A percentile compares a stretch with the other conserved stretches of the same genome.
Conservation (phyloP, 108 stramenopile genomes). For the Pseudonitzschia multiseries region DNA sequence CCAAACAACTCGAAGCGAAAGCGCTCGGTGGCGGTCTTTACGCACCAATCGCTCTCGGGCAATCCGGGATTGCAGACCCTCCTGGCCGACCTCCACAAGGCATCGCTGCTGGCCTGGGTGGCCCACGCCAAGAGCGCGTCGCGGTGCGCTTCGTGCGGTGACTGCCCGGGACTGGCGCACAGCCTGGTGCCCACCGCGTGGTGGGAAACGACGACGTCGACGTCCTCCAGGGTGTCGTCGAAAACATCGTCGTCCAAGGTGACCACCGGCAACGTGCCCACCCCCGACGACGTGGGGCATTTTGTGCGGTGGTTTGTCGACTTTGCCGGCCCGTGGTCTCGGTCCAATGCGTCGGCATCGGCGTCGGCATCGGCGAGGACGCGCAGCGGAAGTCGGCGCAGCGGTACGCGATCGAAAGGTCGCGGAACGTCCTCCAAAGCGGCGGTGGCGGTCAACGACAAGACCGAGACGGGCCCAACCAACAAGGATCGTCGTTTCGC, state of each 20-base stretch:
- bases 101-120: constrained; percentile 50
- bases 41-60: constrained; percentile 39
- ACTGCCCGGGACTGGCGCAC: constrained; percentile 40
- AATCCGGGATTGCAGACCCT: constrained; percentile 38
- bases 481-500: too few relatives aligned
- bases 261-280: too few relatives aligned
- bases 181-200: constrained; percentile 57
- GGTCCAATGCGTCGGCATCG: not conserved
- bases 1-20: constrained; percentile 35
- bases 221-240: not conserved
- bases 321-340: not conserved
- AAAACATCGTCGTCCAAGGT: too few relatives aligned
- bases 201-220: not conserved
- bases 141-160: constrained; percentile 23
- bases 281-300: constrained; percentile 21
- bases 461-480: too few relatives aligned
- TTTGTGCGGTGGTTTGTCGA: constrained; percentile 23
- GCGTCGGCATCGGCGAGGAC: not conserved
- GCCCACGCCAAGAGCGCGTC: constrained; percentile 38
- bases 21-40: constrained; percentile 30
- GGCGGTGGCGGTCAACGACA: too few relatives aligned
- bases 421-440: not conserved
- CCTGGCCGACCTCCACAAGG: constrained; percentile 42
- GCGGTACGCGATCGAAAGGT: not conserved
- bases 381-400: not conserved